These are phyloP conservation scores for Leonotis leonurus DNA, from an alignment of 257 asterid genomes.

Conservation along the genomic window DNA sequence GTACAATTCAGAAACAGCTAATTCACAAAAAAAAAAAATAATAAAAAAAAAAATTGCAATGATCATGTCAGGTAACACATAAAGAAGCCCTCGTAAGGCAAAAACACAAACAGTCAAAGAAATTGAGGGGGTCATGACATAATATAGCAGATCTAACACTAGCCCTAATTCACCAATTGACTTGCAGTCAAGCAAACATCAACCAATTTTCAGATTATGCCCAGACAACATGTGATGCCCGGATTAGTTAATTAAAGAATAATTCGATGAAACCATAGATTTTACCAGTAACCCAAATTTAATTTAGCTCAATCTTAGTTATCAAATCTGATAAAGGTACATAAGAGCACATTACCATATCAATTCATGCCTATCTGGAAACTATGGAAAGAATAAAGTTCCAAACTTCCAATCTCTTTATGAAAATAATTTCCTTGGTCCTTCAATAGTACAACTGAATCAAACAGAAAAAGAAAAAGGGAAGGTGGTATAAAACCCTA, in stretches of 20 bases:
- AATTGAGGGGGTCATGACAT: background rate
- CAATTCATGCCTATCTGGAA: conserved; percentile 11
- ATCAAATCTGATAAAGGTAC: conserved; percentile 8
- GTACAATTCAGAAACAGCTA: background rate
- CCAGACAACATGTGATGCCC: background rate
- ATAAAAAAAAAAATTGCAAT: conserved; percentile 4
- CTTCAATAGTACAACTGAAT: too few relatives aligned
- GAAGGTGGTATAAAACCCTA: conserved; percentile 10
- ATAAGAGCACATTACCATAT: conserved; percentile 14
- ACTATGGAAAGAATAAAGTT: conserved; percentile 6
- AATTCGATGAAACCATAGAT: background rate
- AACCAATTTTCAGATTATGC: conserved; percentile 1
- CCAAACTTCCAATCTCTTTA: conserved; percentile 8
- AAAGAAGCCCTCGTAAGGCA: conserved; percentile 2
- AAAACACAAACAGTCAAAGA: background rate
- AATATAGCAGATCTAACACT: conserved; percentile 40
- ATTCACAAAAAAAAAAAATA: background rate
- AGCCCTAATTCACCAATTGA: conserved; percentile 32
- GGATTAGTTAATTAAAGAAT: conserved; percentile 1
- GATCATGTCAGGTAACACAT: background rate
- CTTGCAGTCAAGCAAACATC: conserved; percentile 10
- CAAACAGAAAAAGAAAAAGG: background rate
- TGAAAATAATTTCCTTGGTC: background rate
- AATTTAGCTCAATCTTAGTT: conserved; percentile 6
- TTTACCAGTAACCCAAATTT: background rate